These are phyloP conservation scores for Nymphaea colorata DNA, from an alignment of 164 flowering plant genomes.

Conservation along the genomic window DNA sequence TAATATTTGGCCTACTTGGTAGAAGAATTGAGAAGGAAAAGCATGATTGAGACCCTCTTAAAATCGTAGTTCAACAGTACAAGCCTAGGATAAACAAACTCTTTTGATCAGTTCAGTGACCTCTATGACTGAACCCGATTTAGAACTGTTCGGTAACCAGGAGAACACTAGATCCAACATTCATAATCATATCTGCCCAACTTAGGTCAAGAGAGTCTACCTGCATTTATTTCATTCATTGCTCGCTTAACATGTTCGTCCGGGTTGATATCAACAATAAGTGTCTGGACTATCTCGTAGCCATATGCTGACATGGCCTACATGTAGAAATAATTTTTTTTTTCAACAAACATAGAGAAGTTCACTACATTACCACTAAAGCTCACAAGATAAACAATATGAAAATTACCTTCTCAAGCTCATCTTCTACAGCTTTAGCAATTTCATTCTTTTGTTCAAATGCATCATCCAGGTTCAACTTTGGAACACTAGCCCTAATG, in stretches of 20 bases:
- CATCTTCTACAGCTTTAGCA: slow-evolving; percentile 63
- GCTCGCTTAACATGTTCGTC: slow-evolving; percentile 75
- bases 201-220: slow-evolving; percentile 11
- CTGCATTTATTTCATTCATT: slow-evolving; percentile 91
- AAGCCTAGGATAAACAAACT: too few relatives aligned
- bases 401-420: slow-evolving; percentile 58
- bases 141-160: too few relatives aligned
- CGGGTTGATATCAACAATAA: slow-evolving; percentile 74
- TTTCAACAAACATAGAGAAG: too few relatives aligned
- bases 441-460: slow-evolving; percentile 84
- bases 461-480: slow-evolving; percentile 50
- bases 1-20: too few relatives aligned
- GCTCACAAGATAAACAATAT: neutral
- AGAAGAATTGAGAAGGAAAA: too few relatives aligned
- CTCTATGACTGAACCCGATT: too few relatives aligned
- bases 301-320: slow-evolving; percentile 89
- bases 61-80: too few relatives aligned
- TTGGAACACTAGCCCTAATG: slow-evolving; percentile 72
- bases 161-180: too few relatives aligned
- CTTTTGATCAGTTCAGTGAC: too few relatives aligned
- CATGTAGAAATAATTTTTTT: neutral
- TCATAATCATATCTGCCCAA: too few relatives aligned
- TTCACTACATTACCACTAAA: too few relatives aligned
- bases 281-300: slow-evolving; percentile 72
- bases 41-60: too few relatives aligned